Evolutionary conservation across 1,139 yeast genomes (phyloP).

Genomic region (Pichia sp.): DNA sequence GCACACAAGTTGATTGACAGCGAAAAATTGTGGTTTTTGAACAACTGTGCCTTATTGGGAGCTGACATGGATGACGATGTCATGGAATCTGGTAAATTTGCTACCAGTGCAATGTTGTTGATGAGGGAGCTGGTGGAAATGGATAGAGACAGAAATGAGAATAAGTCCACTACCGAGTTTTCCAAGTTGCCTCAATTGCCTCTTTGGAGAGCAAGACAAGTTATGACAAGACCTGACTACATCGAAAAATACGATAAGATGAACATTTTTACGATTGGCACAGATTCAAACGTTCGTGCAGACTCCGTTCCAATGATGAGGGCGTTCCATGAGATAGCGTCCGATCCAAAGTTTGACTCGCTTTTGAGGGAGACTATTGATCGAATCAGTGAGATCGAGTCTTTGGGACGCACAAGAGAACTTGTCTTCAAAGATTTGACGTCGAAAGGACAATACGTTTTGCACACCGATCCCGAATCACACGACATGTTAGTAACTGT

Average conservation of each 20-base stretch:
- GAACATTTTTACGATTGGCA: constrained; percentile 75
- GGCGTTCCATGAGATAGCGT: constrained; percentile 74
- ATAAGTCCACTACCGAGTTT: constrained; percentile 24
- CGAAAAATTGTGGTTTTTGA: constrained; percentile 81
- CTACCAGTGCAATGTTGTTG: constrained; percentile 71
- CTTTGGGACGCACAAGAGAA: constrained; percentile 77
- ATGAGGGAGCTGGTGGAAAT: constrained; percentile 69
- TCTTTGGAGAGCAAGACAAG: constrained; percentile 77
- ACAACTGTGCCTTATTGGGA: constrained; percentile 77
- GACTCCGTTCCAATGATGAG: constrained; percentile 89
- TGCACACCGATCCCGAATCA: constrained; percentile 21
- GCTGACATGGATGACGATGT: constrained; percentile 84
- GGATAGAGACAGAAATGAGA: constrained; percentile 42
- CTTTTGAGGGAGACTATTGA: constrained; percentile 66
- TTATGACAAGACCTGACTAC: constrained; percentile 81
- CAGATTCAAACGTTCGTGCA: constrained; percentile 69
- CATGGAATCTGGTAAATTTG: constrained; percentile 78
- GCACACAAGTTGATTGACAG: constrained; percentile 70
- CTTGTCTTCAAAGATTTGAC: constrained; percentile 68
- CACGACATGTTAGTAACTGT: background rate
- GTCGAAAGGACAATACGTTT: constrained; percentile 44
- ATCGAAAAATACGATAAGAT: constrained; percentile 71
- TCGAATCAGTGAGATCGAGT: constrained; percentile 71
- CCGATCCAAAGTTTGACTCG: constrained; percentile 67
- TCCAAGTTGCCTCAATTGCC: constrained; percentile 71